Evolutionary conservation across 495 filamentous ascomycete species (phyloP), one percentile per base, ranked within the genome.

Genomic region (Podospora bellae-mahoneyi): DNA sequence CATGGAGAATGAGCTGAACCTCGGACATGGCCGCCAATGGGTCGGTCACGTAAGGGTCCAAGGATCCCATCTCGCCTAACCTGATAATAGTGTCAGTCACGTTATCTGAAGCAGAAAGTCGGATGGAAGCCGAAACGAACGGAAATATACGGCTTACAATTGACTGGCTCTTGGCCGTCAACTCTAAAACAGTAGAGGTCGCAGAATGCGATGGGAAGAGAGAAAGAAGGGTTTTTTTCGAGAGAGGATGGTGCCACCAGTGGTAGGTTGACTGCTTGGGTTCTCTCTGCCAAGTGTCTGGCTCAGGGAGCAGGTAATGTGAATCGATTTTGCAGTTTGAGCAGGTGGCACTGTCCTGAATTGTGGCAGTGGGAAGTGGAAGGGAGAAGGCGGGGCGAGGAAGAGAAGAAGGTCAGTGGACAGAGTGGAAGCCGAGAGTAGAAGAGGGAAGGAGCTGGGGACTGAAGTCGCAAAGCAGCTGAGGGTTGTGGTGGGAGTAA

Each of bases 1-100:
- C 69, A 19, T 78, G 76, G 0, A 78, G 67, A 15, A 79, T 39
- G 55, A 78, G 69, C 1, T 70, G 65, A 1, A 71, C 67, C 54
- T 78, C 70, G 0, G 68, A 58, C 48, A 68, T 48, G 15, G 65
- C 69, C 16, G 62, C 67, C 48, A 53, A 13, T 10, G 39, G 39
- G 39, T 48, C 39, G 39, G 13, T 2, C 39, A 10, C 2, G 39
- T 5, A 3, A 10, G 39, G 39, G 39, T 0, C 13, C 39, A 48
- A 48, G 39, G 39, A 10, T 16, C 9, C 39, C 39, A 48, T 48
- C 39, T 48, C 13, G 39, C 13, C 39, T 48, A 13, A 10, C 13
- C 39, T 48, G 39, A 10, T 13, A 16, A 10, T 10, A 9, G 15
- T 48, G 13, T 48, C 13, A 48, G 39, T 48, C 39, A 10, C 9